Conservation (phyloP, 495 filamentous ascomycete species). For the Penicillium atrosanguineum region DNA sequence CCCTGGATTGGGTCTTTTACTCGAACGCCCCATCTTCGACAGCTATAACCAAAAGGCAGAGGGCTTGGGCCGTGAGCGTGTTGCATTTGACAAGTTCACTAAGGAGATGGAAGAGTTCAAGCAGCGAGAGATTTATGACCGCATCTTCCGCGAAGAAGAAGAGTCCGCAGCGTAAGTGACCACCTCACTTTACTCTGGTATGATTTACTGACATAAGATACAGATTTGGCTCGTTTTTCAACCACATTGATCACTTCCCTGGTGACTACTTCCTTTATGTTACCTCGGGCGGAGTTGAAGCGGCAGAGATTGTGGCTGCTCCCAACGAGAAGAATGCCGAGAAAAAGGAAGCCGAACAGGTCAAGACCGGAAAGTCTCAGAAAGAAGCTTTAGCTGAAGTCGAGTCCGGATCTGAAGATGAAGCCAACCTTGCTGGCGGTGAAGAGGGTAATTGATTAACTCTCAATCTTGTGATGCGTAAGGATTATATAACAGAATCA, state of each 20-base stretch:
- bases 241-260: slow-evolving; percentile 76
- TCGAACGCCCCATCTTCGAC: slow-evolving; percentile 89
- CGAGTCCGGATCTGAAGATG: slow-evolving; percentile 32
- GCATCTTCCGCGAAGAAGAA: slow-evolving; percentile 88
- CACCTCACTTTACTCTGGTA: slow-evolving; percentile 50
- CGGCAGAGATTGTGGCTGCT: slow-evolving; percentile 35
- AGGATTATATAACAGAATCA: not conserved
- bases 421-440: slow-evolving; percentile 15
- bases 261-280: slow-evolving; percentile 74
- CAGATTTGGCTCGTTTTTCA: slow-evolving; percentile 79
- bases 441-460: slow-evolving; percentile 19
- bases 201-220: slow-evolving; percentile 27
- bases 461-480: not conserved
- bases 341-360: not conserved
- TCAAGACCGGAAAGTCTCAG: slow-evolving; percentile 19
- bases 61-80: slow-evolving; percentile 56
- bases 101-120: slow-evolving; percentile 85
- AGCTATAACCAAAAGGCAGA: slow-evolving; percentile 67
- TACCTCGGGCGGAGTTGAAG: slow-evolving; percentile 61
- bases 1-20: slow-evolving; percentile 78
- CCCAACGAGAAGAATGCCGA: slow-evolving; percentile 3
- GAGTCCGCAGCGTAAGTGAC: slow-evolving; percentile 36
- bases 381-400: slow-evolving; percentile 32
- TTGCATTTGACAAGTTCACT: slow-evolving; percentile 76
- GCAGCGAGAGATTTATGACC: slow-evolving; percentile 85